Evolutionary conservation across 805 yeast genomes (phyloP).

Genomic region (Ogataea sp.): DNA sequence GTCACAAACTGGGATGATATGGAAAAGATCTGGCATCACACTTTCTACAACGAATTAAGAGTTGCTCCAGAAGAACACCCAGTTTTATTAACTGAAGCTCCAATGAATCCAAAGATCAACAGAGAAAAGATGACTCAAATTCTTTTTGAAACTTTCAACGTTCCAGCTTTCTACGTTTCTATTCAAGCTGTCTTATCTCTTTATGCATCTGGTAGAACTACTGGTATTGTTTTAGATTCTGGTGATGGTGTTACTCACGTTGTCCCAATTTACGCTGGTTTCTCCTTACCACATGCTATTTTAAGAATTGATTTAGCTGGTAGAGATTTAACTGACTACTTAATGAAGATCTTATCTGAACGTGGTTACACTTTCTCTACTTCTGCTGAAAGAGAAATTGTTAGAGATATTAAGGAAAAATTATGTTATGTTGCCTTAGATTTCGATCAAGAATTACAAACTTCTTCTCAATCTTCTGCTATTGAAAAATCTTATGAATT

Average conservation of each 20-base stretch:
- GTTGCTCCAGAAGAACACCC: conserved; percentile 99
- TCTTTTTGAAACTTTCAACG: conserved; percentile 98
- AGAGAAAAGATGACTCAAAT: conserved; percentile 99
- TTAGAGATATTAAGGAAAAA: conserved; percentile 93
- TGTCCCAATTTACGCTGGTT: conserved; percentile 99
- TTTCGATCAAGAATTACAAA: conserved; percentile 99
- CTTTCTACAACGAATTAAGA: conserved; percentile 99
- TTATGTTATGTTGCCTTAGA: conserved; percentile 98
- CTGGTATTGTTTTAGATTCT: conserved; percentile 98
- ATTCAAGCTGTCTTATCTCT: conserved; percentile 97
- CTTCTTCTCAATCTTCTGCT: conserved; percentile 96
- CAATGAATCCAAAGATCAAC: conserved; percentile 98
- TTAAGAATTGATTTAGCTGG: conserved; percentile 99
- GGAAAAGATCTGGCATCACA: conserved; percentile 99
- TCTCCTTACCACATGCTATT: conserved; percentile 98
- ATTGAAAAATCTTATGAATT: conserved; percentile 98
- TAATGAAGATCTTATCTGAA: conserved; percentile 97
- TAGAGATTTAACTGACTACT: conserved; percentile 98
- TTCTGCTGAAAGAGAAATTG: conserved; percentile 98
- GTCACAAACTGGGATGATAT: conserved; percentile 99
- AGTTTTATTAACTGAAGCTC: conserved; percentile 98
- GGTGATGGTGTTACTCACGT: conserved; percentile 99
- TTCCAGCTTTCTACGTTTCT: conserved; percentile 98
- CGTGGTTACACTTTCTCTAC: conserved; percentile 99
- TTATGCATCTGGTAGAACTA: conserved; percentile 99